phyloP scores from a whole-genome alignment of 2,329 filamentous ascomycete genomes.

The Penicillium sp. region DNA sequence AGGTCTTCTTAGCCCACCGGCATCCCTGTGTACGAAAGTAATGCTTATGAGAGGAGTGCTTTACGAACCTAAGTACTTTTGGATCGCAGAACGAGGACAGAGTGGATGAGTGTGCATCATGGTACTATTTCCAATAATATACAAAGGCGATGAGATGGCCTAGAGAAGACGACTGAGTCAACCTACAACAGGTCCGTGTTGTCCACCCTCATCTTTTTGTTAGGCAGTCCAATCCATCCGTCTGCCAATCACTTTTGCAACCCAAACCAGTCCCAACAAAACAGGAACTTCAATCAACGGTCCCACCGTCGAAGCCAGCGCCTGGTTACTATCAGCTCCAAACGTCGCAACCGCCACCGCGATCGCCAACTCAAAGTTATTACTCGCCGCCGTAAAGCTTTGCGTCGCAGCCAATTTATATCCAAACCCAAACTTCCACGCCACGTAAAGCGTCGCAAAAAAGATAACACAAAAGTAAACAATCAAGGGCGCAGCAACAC shows the following conservation, averaged over 20 bases:
- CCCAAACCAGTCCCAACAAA: conserved; percentile 68
- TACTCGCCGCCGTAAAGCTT: conserved; percentile 83
- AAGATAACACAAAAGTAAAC: conserved; percentile 78
- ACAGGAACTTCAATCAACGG: conserved; percentile 85
- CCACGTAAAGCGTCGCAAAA: conserved; percentile 57
- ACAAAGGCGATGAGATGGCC: conserved; percentile 1
- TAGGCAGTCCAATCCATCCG: conserved; percentile 14
- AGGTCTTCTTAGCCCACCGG: no score
- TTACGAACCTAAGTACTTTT: no score
- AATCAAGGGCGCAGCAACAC: conserved; percentile 72
- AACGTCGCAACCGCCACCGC: conserved; percentile 79
- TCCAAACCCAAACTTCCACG: conserved; percentile 60
- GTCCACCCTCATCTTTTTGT: no score
- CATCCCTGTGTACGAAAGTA: no score
- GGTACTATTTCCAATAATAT: no score
- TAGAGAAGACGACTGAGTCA: background rate
- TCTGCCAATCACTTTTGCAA: conserved; percentile 45
- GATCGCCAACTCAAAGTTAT: conserved; percentile 90
- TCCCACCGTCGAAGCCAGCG: conserved; percentile 74
- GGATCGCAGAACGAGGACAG: no score
- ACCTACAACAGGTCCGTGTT: no score
- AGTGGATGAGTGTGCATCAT: no score
- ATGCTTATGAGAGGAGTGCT: no score
- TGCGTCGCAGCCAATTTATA: conserved; percentile 68
- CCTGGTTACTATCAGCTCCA: conserved; percentile 70